Base-by-base conservation (phyloP, 495 filamentous ascomycete genomes). In the Podospora sp. region DNA sequence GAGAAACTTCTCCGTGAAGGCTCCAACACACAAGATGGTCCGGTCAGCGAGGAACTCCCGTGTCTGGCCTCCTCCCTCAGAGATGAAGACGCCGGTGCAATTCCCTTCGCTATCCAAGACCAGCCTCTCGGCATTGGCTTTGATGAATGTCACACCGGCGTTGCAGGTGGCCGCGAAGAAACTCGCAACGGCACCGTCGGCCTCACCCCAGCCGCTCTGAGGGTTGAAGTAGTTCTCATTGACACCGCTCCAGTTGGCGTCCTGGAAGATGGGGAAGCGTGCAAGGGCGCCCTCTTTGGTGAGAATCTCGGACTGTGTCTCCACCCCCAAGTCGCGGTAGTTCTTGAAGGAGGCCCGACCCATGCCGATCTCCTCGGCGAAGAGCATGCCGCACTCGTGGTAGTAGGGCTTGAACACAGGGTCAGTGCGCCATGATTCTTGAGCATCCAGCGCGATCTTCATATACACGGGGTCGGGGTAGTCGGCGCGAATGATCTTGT, bases 331-430 rank as follows among this genome's bases (percentile, higher is more conserved):
- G 69, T 72, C 2, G 68, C 78, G 65, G 80, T 81, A 56, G 77
- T 76, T 24, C 78, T 61, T 11, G 81, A 70, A 6, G 76, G 80
- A 16, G 68, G 74, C 50, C 75, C 66, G 29, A 79, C 81, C 70
- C 80, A 79, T 53, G 74, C 60, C 18, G 77, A 78, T 18, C 79
- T 81, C 21, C 68, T 80, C 77, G 36, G 78, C 79, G 65, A 81
- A 78, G 4, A 87, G 73, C 69, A 83, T 84, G 20, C 84, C 84
- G 29, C 78, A 79, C 63, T 85, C 80, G 70, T 85, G 83, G 69
- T 80, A 87, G 71, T 83, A 75, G n/a, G 82, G 81, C 7, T 74
- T 77, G 67, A 80, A 85, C 18, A 84, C 69, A 14, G 80, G 80
- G 49, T 70, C 65, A 29, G 49, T 58, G 68, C 82, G 81, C 84